Evolutionary conservation across 192 early-diverging fungal genomes (phyloP).

Genomic region (Coemansia sp.): DNA sequence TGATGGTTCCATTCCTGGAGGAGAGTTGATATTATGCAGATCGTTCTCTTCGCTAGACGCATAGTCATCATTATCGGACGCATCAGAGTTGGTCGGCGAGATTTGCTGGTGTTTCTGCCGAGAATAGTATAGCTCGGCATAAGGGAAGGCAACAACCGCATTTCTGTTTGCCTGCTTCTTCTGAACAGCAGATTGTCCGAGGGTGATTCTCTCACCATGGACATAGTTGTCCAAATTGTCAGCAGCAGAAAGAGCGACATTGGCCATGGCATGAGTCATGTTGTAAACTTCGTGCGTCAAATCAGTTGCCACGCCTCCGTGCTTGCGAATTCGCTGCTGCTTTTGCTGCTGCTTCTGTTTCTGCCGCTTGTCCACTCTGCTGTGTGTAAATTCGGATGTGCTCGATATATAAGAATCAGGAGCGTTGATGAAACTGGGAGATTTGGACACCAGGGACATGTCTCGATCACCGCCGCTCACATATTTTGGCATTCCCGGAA

Average conservation of each 20-base stretch:
- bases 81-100: slow-evolving; percentile 22
- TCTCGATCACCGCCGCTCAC: background rate
- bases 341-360: slow-evolving; percentile 7
- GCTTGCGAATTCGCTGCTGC: slow-evolving; percentile 23
- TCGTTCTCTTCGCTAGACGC: slow-evolving; percentile 1
- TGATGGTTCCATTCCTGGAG: background rate
- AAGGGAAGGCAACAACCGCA: slow-evolving; percentile 23
- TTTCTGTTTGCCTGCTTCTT: slow-evolving; percentile 1
- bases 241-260: slow-evolving; percentile 27
- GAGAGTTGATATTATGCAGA: background rate
- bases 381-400: background rate
- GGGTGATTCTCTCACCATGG: slow-evolving; percentile 34
- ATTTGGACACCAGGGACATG: background rate
- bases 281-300: slow-evolving; percentile 15
- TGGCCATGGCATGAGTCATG: slow-evolving; percentile 32
- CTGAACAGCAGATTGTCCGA: slow-evolving; percentile 8
- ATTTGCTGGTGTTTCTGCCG: background rate
- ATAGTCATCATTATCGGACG: slow-evolving; percentile 19
- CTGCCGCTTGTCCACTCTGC: background rate
- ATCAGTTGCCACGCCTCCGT: slow-evolving; percentile 27
- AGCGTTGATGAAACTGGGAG: background rate
- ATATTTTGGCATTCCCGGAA: slow-evolving; percentile 31
- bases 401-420: background rate
- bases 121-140: slow-evolving; percentile 16
- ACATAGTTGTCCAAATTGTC: slow-evolving; percentile 29